These are phyloP conservation scores for Colletotrichum caudatum DNA, from an alignment of 2,329 filamentous ascomycete species.

Conservation along the genomic window DNA sequence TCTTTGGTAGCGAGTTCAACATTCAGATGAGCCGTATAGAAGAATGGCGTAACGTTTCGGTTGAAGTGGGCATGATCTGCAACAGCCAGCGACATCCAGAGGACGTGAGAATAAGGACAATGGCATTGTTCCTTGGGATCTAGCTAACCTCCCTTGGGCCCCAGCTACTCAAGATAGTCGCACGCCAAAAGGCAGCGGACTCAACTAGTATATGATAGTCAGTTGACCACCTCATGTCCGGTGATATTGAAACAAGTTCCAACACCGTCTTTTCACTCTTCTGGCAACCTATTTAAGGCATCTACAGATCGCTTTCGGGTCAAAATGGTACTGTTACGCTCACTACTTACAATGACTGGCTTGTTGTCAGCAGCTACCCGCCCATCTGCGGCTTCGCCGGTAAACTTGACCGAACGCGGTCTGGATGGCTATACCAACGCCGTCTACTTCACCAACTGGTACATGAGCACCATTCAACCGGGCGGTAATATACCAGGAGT, in stretches of 20 bases:
- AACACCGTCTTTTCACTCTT: slow-evolving; percentile 13
- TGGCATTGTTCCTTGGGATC: slow-evolving; percentile 1
- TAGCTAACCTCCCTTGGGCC: not conserved
- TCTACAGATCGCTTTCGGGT: not conserved
- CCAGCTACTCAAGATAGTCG: slow-evolving; percentile 1
- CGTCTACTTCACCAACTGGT: slow-evolving; percentile 65
- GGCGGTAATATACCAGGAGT: rapidly evolving
- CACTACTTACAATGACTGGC: slow-evolving; percentile 10
- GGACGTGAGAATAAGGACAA: slow-evolving; percentile 17
- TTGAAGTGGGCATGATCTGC: not conserved
- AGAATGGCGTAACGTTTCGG: slow-evolving; percentile 20
- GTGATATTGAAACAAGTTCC: not conserved
- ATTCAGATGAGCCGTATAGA: not conserved
- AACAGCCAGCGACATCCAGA: not conserved
- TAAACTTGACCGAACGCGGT: slow-evolving; percentile 7
- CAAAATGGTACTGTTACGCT: slow-evolving; percentile 11
- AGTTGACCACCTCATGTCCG: slow-evolving; percentile 30
- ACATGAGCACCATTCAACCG: slow-evolving; percentile 40
- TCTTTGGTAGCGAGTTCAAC: no score
- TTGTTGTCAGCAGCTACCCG: not conserved
- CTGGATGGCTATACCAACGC: slow-evolving; percentile 55
- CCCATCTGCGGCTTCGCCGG: slow-evolving; percentile 3
- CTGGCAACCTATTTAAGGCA: slow-evolving; percentile 22
- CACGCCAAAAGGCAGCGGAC: slow-evolving; percentile 8
- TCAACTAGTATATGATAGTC: slow-evolving; percentile 33